Evolutionary conservation across 352 stramenopile species (phyloP), one percentile per base, ranked within the genome.

Genomic region (Phytophthora ramorum): DNA sequence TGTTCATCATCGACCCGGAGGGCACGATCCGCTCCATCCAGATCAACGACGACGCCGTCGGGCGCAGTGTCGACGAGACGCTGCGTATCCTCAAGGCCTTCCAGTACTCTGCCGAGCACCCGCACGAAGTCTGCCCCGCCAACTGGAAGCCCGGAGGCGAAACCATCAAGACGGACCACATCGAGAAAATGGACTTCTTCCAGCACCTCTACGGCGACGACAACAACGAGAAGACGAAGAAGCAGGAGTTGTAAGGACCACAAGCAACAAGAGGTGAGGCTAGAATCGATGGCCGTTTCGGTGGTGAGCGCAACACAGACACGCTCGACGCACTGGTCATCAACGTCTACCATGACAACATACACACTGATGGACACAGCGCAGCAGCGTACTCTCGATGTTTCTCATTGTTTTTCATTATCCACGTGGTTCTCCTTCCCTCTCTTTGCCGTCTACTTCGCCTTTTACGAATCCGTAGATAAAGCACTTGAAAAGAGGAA

Each of bases 1-100:
- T 94, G 9, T 96, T 94, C 73, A 87, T 94, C 71, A 94, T 96
- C 59, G 87, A 96, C 74, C 84, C 84, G 13, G 74, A 92, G 26
- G 87, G 87, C 62, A 90, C 83, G 40, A 89, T 96, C 62, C 83
- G 85, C 51, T 92, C 83, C 48, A 92, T 93, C 62, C 83, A 92
- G 71, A 91, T 94, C 73, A 93, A 96, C 66, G 87, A 96, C 44
- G 84, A 93, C 50, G 81, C 84, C 7, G 85, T 93, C 1, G 88
- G 88, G 30, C 85, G 88, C 59, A 95, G 81, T 51, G 86, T 96
- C 14, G 84, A 92, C 52, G 85, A 96, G 71, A 93, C 84, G 28
- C 66, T 96, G 46, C 83, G 87, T 37, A 89, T 93, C 47, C 84
- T 96, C 70, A 91, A 96, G 72, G 85, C 86, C 12, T 93, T 95